Conservation (phyloP, 768 basidiomycete species). For the Vararia minispora region DNA sequence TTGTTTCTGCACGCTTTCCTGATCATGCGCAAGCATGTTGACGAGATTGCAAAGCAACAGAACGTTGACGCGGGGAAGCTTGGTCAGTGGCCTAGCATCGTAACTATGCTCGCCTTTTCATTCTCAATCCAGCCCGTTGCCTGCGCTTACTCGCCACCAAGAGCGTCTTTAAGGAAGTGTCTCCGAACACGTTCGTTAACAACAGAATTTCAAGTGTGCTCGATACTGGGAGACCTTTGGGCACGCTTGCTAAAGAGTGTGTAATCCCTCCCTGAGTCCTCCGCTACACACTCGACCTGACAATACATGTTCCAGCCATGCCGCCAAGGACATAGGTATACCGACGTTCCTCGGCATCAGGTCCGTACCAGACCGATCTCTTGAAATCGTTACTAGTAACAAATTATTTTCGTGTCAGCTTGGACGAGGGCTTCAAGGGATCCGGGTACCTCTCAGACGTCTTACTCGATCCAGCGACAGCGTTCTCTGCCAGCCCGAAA, state of each 20-base stretch:
- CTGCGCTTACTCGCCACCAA: constrained; percentile 20
- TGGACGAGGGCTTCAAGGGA: constrained; percentile 16
- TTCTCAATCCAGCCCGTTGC: constrained; percentile 16
- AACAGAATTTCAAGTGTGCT: constrained; percentile 16
- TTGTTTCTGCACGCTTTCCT: no score
- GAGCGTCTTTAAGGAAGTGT: constrained; percentile 22
- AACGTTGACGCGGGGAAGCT: constrained; percentile 18
- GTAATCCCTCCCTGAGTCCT: constrained; percentile 1
- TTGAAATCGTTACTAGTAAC: neutral
- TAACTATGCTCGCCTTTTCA: neutral
- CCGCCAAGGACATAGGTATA: neutral
- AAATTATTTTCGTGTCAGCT: neutral
- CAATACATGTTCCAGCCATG: neutral
- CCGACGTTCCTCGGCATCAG: neutral
- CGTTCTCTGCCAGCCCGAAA: constrained; percentile 1
- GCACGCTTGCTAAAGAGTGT: constrained; percentile 9
- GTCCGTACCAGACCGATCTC: neutral
- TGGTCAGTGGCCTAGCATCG: constrained; percentile 9
- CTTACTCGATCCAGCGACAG: constrained; percentile 10
- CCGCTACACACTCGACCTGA: neutral
- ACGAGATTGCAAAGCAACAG: constrained; percentile 18
- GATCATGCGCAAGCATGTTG: constrained; percentile 21
- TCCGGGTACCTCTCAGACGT: constrained; percentile 15
- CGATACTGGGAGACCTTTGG: constrained; percentile 14
- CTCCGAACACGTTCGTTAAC: constrained; percentile 20